These are phyloP conservation scores for Blastobotrys persicus DNA, from an alignment of 1,139 yeast species.

Conservation along the genomic window DNA sequence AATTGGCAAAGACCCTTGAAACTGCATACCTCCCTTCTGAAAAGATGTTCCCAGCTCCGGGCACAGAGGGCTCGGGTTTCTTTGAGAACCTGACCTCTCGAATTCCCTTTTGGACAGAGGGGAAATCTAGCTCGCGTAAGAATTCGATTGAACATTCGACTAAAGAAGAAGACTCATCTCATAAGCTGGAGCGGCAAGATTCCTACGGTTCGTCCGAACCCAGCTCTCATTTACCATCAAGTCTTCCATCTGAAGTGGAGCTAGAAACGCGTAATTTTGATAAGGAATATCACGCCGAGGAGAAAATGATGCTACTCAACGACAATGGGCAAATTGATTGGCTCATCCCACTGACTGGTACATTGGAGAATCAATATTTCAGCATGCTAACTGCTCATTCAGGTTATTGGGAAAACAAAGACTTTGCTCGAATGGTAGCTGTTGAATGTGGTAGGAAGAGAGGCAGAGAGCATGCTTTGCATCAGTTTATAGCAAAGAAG, in stretches of 20 bases:
- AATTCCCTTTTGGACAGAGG: constrained; percentile 20
- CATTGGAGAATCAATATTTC: constrained; percentile 42
- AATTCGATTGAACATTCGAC: constrained; percentile 5
- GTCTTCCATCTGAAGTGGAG: constrained; percentile 28
- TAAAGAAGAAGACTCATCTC: neutral
- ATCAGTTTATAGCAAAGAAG: constrained; percentile 25
- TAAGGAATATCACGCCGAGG: constrained; percentile 32
- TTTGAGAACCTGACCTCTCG: constrained; percentile 26
- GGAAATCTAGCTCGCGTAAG: neutral
- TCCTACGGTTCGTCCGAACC: constrained; percentile 1
- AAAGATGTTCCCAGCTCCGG: constrained; percentile 25
- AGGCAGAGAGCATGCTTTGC: constrained; percentile 23
- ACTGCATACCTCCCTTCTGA: constrained; percentile 32
- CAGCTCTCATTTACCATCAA: constrained; percentile 10
- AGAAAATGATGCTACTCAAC: constrained; percentile 35
- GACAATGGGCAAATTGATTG: constrained; percentile 46
- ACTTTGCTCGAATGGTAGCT: constrained; percentile 43
- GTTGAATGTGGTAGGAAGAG: constrained; percentile 38
- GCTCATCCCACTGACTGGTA: constrained; percentile 37
- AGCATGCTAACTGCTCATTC: constrained; percentile 44
- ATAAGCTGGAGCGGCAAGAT: too few species aligned
- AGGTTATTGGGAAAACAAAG: constrained; percentile 43
- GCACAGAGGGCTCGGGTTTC: constrained; percentile 20
- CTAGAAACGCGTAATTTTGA: constrained; percentile 31
- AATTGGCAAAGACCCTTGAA: constrained; percentile 29